A percentile compares a stretch with the other conserved stretches of the same genome.
Evolutionary conservation across 495 filamentous ascomycete genomes (phyloP).

Genomic region (Neurospora sp.): DNA sequence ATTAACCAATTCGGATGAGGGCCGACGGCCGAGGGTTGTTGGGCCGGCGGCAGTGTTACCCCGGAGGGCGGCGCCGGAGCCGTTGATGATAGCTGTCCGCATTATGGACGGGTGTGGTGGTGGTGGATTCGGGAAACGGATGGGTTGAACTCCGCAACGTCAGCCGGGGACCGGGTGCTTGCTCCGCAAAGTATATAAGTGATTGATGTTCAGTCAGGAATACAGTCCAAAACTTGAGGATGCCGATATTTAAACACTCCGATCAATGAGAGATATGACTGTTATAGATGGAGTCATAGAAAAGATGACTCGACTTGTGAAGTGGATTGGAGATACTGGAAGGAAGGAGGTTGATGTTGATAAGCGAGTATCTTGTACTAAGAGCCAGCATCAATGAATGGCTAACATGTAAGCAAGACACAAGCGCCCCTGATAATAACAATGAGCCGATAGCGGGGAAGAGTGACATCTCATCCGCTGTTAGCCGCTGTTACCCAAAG

Average conservation of each 20-base stretch:
- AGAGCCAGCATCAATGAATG: neutral
- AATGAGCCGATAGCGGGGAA: slow-evolving; percentile 8
- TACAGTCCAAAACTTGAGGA: neutral
- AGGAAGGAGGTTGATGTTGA: neutral
- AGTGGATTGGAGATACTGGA: neutral
- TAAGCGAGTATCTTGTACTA: neutral
- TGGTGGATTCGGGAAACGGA: neutral
- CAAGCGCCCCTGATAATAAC: neutral
- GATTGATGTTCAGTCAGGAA: neutral
- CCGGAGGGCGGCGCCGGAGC: neutral
- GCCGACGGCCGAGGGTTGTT: neutral
- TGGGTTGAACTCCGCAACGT: neutral
- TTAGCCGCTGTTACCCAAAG: slow-evolving; percentile 9
- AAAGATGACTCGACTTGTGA: neutral
- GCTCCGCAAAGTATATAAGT: neutral
- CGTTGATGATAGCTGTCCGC: neutral
- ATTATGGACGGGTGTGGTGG: neutral
- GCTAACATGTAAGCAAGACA: neutral
- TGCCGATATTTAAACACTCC: neutral
- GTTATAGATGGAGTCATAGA: neutral
- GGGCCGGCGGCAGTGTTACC: neutral
- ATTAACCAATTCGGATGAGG: neutral
- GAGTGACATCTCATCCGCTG: slow-evolving; percentile 3
- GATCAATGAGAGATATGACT: neutral
- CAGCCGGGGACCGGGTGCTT: neutral